Conservation (phyloP, 495 filamentous ascomycete genomes). For the Penicillium bialowiezense region DNA sequence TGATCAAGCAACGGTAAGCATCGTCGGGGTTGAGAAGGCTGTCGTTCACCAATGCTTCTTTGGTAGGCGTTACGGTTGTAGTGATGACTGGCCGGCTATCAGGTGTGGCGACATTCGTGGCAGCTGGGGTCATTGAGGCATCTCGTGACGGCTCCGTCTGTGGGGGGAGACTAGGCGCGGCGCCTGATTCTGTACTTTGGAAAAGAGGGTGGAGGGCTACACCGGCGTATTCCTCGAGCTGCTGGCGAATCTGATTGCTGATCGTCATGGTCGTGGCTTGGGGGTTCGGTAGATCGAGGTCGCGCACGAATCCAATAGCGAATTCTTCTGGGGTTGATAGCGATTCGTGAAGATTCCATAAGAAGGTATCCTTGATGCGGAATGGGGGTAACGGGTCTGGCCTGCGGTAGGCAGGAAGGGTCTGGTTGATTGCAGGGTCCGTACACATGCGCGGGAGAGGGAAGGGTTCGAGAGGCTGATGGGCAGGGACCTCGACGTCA, state of each 20-base stretch:
- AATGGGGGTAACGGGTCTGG: constrained; percentile 78
- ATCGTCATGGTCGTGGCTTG: constrained; percentile 68
- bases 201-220: constrained; percentile 92
- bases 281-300: constrained; percentile 84
- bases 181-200: constrained; percentile 53
- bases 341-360: constrained; percentile 97
- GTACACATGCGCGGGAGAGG: constrained; percentile 60
- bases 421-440: constrained; percentile 60
- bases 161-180: constrained; percentile 31
- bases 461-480: constrained; percentile 70
- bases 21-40: constrained; percentile 80
- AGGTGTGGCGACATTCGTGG: constrained; percentile 49
- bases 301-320: constrained; percentile 83
- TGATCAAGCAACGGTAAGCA: constrained; percentile 87
- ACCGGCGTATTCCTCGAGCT: constrained; percentile 94
- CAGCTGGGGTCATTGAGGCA: constrained; percentile 51
- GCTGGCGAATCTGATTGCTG: constrained; percentile 88
- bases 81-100: constrained; percentile 32
- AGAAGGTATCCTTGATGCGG: constrained; percentile 85
- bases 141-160: constrained; percentile 41
- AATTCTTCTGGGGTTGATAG: constrained; percentile 94
- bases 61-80: constrained; percentile 33
- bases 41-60: constrained; percentile 42
- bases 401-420: constrained; percentile 68
- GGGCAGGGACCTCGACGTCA: constrained; percentile 84